phyloP scores from a whole-genome alignment of 2,329 filamentous ascomycete species.

The Thermothelomyces thermophilus region DNA sequence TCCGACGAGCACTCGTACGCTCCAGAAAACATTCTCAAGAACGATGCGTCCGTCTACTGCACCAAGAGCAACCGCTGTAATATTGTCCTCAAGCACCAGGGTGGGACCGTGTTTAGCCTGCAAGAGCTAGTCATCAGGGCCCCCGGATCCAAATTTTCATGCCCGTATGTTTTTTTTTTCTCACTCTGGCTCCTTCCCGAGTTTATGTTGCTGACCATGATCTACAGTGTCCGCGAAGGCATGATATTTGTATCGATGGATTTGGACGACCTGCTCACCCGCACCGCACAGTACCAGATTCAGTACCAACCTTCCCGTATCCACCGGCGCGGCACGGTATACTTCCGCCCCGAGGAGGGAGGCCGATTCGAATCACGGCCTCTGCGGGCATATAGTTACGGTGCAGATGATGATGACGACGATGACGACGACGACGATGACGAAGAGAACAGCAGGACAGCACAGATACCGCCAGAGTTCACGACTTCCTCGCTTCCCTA shows the following conservation, averaged over 20 bases:
- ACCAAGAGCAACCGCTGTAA: constrained; percentile 85
- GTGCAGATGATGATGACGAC: constrained; percentile 31
- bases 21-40: constrained; percentile 74
- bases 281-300: constrained; percentile 70
- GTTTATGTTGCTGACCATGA: constrained; percentile 28
- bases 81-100: constrained; percentile 74
- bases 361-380: constrained; percentile 42
- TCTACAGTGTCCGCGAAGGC: constrained; percentile 71
- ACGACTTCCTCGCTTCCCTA: constrained; percentile 42
- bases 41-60: constrained; percentile 82
- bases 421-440: constrained; percentile 33
- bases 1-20: constrained; percentile 57
- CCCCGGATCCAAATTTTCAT: constrained; percentile 72
- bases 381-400: constrained; percentile 41
- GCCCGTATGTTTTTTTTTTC: constrained; percentile 58
- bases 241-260: constrained; percentile 89
- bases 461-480: constrained; percentile 54
- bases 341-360: constrained; percentile 46
- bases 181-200: background rate
- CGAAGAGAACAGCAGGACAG: constrained; percentile 39
- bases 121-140: constrained; percentile 85
- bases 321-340: constrained; percentile 27
- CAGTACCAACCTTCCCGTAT: constrained; percentile 44
- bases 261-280: constrained; percentile 64
- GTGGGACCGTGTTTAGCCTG: constrained; percentile 71